Conservation (phyloP, 129 eudicot species). For the Flaveria linearis region DNA sequence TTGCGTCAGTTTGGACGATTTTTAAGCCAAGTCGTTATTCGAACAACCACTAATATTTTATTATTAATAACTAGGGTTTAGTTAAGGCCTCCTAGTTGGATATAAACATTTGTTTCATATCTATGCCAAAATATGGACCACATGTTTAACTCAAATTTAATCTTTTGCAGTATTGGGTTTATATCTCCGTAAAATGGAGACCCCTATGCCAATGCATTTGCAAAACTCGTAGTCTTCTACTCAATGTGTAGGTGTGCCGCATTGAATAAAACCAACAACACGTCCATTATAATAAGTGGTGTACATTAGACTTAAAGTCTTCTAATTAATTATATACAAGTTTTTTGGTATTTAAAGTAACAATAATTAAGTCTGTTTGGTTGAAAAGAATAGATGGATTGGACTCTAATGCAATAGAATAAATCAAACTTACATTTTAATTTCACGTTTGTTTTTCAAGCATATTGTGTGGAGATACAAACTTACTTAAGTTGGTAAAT, state of each 20-base stretch:
- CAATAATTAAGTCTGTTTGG: not conserved
- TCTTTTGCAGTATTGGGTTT: not conserved
- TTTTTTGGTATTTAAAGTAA: not conserved
- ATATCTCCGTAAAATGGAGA: not conserved
- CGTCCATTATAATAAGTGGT: not conserved
- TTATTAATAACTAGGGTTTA: not conserved
- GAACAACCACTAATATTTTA: no score
- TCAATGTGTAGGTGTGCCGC: constrained; percentile 21
- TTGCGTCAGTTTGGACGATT: no score
- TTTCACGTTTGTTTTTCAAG: no score
- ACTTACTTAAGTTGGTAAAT: no score
- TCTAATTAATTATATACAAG: not conserved
- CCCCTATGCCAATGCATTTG: not conserved
- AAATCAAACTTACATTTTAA: no score
- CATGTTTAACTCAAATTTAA: not conserved
- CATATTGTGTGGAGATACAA: no score
- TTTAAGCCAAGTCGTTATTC: no score
- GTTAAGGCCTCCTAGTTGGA: not conserved
- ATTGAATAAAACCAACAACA: constrained; percentile 26
- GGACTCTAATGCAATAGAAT: no score
- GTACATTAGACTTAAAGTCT: constrained; percentile 20
- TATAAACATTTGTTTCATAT: not conserved
- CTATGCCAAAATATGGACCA: not conserved
- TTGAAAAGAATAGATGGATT: not conserved
- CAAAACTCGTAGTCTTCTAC: no score